Conservation (phyloP, 2,329 filamentous ascomycete genomes). For the Aspergillus sp. region DNA sequence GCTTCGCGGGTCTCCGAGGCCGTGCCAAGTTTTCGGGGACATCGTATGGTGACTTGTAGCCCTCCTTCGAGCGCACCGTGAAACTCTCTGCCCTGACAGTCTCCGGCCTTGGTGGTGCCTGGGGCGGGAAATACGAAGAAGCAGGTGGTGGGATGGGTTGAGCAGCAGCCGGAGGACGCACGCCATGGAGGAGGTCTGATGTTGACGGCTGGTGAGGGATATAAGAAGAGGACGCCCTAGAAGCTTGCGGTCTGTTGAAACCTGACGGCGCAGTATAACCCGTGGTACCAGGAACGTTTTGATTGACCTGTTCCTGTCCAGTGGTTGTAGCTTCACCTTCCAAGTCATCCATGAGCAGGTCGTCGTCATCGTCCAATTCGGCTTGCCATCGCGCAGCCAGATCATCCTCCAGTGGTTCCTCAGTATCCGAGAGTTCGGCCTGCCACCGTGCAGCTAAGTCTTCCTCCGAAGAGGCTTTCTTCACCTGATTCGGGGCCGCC, state of each 20-base stretch:
- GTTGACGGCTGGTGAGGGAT: slow-evolving; percentile 45
- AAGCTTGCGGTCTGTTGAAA: slow-evolving; percentile 16
- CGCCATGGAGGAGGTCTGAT: slow-evolving; percentile 37
- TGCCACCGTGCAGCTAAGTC: slow-evolving; percentile 77
- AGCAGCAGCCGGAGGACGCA: no score
- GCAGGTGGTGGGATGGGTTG: slow-evolving; percentile 11
- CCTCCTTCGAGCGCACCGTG: slow-evolving; percentile 78
- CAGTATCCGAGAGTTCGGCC: slow-evolving; percentile 54
- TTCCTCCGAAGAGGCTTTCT: slow-evolving; percentile 34
- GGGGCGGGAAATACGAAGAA: slow-evolving; percentile 20
- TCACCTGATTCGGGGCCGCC: slow-evolving; percentile 14
- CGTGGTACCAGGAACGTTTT: slow-evolving; percentile 16
- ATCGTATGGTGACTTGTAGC: slow-evolving; percentile 91
- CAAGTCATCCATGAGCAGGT: slow-evolving; percentile 66
- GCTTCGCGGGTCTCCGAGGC: slow-evolving; percentile 54
- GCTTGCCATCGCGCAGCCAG: slow-evolving; percentile 59
- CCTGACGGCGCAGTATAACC: slow-evolving; percentile 7
- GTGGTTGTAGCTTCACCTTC: slow-evolving; percentile 15
- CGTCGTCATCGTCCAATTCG: slow-evolving; percentile 60
- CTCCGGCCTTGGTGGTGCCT: slow-evolving; percentile 21
- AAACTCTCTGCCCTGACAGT: slow-evolving; percentile 66
- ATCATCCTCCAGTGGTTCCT: slow-evolving; percentile 52
- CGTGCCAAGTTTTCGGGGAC: slow-evolving; percentile 73
- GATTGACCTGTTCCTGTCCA: slow-evolving; percentile 13
- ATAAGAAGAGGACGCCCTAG: slow-evolving; percentile 39